A percentile compares a stretch with the other conserved stretches of the same genome.
phyloP scores from a whole-genome alignment of 495 filamentous ascomycete species.

The Aspergillus asperescens region DNA sequence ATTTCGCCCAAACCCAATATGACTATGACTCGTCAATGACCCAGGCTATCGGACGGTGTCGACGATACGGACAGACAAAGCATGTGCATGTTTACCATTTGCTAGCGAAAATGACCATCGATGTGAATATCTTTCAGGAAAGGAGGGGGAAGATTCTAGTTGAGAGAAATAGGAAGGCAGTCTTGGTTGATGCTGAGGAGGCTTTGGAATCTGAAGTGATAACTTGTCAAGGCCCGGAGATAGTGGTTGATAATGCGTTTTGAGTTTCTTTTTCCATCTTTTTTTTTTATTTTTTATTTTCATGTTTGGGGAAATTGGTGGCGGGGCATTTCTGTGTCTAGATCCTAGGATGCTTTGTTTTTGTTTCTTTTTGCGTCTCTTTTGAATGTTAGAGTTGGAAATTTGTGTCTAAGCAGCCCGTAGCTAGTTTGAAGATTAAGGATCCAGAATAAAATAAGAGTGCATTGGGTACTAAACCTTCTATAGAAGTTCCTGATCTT shows the following conservation, averaged over 20 bases:
- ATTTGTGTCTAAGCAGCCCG: background rate
- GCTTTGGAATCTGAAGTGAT: slow-evolving; percentile 15
- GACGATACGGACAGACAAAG: slow-evolving; percentile 63
- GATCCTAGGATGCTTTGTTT: background rate
- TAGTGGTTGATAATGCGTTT: slow-evolving; percentile 18
- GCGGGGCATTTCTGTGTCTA: background rate
- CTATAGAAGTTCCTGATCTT: slow-evolving; percentile 18
- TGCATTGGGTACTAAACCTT: slow-evolving; percentile 19
- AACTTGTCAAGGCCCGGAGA: slow-evolving; percentile 18
- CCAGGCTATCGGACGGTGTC: slow-evolving; percentile 66
- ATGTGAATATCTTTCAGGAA: slow-evolving; percentile 60
- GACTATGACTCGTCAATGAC: slow-evolving; percentile 56
- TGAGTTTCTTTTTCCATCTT: slow-evolving; percentile 8
- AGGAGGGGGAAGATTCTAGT: slow-evolving; percentile 28
- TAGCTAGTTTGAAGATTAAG: background rate
- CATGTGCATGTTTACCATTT: slow-evolving; percentile 67
- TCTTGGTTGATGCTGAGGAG: slow-evolving; percentile 17
- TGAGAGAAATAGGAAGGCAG: slow-evolving; percentile 17
- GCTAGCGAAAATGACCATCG: slow-evolving; percentile 57
- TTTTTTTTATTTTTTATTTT: too few species aligned
- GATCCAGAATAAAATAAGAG: background rate
- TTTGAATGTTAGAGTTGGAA: background rate
- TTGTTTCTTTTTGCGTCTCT: background rate
- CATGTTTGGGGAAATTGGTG: too few species aligned
- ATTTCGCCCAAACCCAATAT: slow-evolving; percentile 49